Conservation (phyloP, 192 early-diverging fungal species). For the Entomortierella beljakovae region DNA sequence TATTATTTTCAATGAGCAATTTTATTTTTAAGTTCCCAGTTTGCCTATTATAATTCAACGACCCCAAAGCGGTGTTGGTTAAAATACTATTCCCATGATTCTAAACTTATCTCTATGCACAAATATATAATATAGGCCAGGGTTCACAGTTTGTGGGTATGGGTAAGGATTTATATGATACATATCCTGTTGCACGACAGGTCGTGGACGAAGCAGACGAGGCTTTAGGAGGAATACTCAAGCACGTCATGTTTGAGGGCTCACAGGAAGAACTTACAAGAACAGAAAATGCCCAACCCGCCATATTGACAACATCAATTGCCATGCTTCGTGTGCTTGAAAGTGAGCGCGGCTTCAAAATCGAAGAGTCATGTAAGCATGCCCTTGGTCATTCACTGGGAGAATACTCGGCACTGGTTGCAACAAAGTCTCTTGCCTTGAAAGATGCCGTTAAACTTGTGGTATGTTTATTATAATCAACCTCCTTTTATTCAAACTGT, state of each 20-base stretch:
- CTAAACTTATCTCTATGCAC: background rate
- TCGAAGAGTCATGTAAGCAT: constrained; percentile 77
- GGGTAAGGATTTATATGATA: constrained; percentile 88
- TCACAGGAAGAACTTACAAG: constrained; percentile 71
- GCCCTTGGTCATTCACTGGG: constrained; percentile 94
- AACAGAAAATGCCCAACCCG: constrained; percentile 89
- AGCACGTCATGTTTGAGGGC: constrained; percentile 89
- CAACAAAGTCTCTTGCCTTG: constrained; percentile 73
- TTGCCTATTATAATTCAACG: no score
- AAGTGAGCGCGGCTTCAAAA: constrained; percentile 82
- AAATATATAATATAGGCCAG: constrained; percentile 67
- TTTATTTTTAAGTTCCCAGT: no score
- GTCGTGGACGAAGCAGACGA: constrained; percentile 95
- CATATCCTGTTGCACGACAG: constrained; percentile 76
- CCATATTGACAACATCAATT: constrained; percentile 91
- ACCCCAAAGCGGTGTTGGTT: no score
- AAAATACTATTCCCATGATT: background rate
- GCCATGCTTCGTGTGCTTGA: constrained; percentile 89
- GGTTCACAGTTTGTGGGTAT: constrained; percentile 92
- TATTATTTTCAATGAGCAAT: background rate
- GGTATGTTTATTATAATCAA: constrained; percentile 49
- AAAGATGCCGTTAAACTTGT: constrained; percentile 89
- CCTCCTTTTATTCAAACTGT: background rate
- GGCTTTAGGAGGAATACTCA: constrained; percentile 76
- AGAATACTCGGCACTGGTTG: constrained; percentile 87